Percentiles rank a stretch among this genome's conserved stretches.
Conservation (phyloP, 352 stramenopile genomes). For the Phytopythium aichiense region DNA sequence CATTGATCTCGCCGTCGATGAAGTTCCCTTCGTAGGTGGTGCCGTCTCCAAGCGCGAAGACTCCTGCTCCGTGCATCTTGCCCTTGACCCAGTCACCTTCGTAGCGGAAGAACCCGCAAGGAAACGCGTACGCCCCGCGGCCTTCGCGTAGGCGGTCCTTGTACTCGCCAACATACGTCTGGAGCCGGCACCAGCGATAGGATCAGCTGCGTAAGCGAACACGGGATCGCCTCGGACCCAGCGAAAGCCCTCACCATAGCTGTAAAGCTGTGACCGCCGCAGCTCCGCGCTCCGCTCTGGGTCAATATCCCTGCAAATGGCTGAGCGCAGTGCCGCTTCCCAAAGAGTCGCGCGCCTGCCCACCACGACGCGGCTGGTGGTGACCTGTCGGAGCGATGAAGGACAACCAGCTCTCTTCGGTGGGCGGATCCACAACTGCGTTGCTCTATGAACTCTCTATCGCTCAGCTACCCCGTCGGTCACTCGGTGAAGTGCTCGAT, state of each 20-base stretch:
- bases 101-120: conserved; percentile 46
- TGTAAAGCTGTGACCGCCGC: background rate
- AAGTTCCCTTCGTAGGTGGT: conserved; percentile 52
- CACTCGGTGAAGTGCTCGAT: conserved; percentile 53
- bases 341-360: conserved; percentile 2
- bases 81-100: conserved; percentile 57
- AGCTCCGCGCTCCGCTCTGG: background rate
- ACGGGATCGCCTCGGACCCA: background rate
- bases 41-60: conserved; percentile 32
- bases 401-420: background rate
- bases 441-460: background rate
- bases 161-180: conserved; percentile 39
- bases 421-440: background rate
- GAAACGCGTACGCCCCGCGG: conserved; percentile 42
- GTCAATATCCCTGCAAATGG: background rate
- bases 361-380: background rate
- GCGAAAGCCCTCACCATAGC: background rate
- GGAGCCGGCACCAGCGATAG: background rate
- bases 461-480: background rate
- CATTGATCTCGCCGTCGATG: conserved; percentile 55
- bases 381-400: background rate
- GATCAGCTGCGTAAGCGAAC: background rate
- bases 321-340: background rate
- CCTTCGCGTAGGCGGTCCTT: conserved; percentile 42
- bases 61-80: conserved; percentile 49